phyloP scores from a whole-genome alignment of 805 yeast genomes.

The Wickerhamiella domercqiae region DNA sequence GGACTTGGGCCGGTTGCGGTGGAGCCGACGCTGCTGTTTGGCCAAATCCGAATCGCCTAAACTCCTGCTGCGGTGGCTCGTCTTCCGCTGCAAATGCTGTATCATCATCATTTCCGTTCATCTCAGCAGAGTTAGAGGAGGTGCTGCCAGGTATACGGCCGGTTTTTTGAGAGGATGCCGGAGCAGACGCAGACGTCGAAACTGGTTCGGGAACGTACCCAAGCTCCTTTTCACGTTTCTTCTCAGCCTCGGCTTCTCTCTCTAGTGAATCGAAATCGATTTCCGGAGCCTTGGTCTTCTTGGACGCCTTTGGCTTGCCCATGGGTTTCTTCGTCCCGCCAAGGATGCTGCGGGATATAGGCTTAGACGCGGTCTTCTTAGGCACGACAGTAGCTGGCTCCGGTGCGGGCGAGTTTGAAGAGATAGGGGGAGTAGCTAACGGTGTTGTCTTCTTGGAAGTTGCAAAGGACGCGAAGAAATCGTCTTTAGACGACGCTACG shows the following conservation, averaged over 20 bases:
- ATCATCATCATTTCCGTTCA: neutral
- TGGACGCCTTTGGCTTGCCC: slow-evolving; percentile 16
- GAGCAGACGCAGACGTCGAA: slow-evolving; percentile 6
- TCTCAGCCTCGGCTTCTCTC: slow-evolving; percentile 70
- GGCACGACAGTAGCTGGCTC: slow-evolving; percentile 4
- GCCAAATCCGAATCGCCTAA: slow-evolving; percentile 18
- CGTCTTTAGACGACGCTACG: slow-evolving; percentile 40
- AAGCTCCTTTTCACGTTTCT: slow-evolving; percentile 33
- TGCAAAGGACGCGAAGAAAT: slow-evolving; percentile 86
- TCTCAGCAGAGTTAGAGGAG: neutral
- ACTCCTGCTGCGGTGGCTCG: slow-evolving; percentile 10
- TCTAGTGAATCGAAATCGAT: slow-evolving; percentile 54
- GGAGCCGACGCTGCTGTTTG: slow-evolving; percentile 18
- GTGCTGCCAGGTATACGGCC: neutral
- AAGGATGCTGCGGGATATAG: slow-evolving; percentile 18
- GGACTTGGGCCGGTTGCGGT: slow-evolving; percentile 11
- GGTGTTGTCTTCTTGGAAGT: slow-evolving; percentile 21
- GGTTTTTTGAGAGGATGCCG: slow-evolving; percentile 7
- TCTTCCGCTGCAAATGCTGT: slow-evolving; percentile 8
- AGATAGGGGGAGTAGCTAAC: neutral
- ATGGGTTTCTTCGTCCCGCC: slow-evolving; percentile 20
- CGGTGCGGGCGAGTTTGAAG: slow-evolving; percentile 1
- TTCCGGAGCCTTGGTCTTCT: slow-evolving; percentile 26
- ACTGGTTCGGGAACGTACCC: slow-evolving; percentile 32
- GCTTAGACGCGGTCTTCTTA: slow-evolving; percentile 2